Conservation (phyloP, 495 filamentous ascomycete species). For the Penicillium odoratum region DNA sequence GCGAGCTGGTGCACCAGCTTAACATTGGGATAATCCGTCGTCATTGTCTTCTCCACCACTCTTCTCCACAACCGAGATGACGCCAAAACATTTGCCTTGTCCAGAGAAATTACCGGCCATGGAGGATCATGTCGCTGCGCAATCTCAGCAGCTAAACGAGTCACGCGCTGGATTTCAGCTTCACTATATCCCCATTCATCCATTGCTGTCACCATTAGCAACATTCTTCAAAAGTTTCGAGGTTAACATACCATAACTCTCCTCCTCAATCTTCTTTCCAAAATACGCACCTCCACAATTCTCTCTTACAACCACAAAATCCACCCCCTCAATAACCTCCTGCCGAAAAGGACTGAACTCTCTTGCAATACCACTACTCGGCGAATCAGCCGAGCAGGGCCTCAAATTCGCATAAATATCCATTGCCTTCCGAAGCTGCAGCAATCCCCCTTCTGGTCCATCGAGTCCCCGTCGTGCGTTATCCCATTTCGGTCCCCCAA, state of each 20-base stretch:
- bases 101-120: slow-evolving; percentile 45
- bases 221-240: background rate
- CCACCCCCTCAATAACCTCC: slow-evolving; percentile 47
- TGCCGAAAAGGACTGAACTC: slow-evolving; percentile 45
- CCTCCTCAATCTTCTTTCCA: slow-evolving; percentile 48
- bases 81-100: slow-evolving; percentile 55
- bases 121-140: slow-evolving; percentile 46
- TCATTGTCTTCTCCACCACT: slow-evolving; percentile 46
- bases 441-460: slow-evolving; percentile 47
- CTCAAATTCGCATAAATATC: slow-evolving; percentile 54
- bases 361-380: slow-evolving; percentile 38
- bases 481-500: slow-evolving; percentile 55
- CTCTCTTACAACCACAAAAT: slow-evolving; percentile 52
- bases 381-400: slow-evolving; percentile 45
- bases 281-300: slow-evolving; percentile 56
- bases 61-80: slow-evolving; percentile 50
- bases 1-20: slow-evolving; percentile 49
- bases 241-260: slow-evolving; percentile 36
- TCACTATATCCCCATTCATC: slow-evolving; percentile 51
- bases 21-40: slow-evolving; percentile 48
- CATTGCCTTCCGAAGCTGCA: slow-evolving; percentile 47
- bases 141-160: slow-evolving; percentile 47
- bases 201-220: slow-evolving; percentile 28
- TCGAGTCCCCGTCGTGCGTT: slow-evolving; percentile 39
- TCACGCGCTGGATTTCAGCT: slow-evolving; percentile 49